Base-by-base conservation (phyloP, 2,329 filamentous ascomycete genomes). In the Anisogramma anomala region DNA sequence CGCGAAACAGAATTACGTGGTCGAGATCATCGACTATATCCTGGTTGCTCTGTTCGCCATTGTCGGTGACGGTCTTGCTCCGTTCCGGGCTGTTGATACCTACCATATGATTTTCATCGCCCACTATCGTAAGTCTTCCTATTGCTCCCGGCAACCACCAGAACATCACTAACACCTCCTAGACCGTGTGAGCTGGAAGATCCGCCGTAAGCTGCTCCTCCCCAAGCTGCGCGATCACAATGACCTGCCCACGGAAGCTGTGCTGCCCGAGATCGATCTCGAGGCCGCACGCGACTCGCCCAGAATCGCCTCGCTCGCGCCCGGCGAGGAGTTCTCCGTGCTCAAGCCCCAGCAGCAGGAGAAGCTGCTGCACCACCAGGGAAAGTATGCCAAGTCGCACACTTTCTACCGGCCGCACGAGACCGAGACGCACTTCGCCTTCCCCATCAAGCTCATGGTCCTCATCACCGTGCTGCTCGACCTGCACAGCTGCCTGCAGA, bases 351-450 rank as follows among this genome's bases (percentile, higher is more conserved):
- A 71, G 45, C 82, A 91, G 56, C 81, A 87, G 53, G 69, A 70
- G 45, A 74, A 71, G 36, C 69, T 93, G 8, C 69, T 79, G 37
- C 79, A 91, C 55, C 85, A 93, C 53, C 82, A 88, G 54, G 71
- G 68, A 50, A 89, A 88, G 53, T 82, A 91, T 53, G 72, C 81
- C 54, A 85, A 82, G 51, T 86, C 81, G 0, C 85, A 93, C 57
- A 87, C 82, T 5, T 93, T 89, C 59, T 93, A 93, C 67, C 88
- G 88, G 53, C 84, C 85, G 0, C 82, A 93, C 58, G 85, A 93
- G 60, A 93, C 85, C 0, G 68, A 76, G 25, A 93, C 85, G 0
- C 85, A 93, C 56, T 71, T 77, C 55, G 81, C 85, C 0, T 93
- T 93, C 47, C 84, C 85, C 0, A 65, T 88, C 1, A 70, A 72